A percentile compares a stretch with the other conserved stretches of the same genome.
These are phyloP conservation scores for Globisporangium takayamanum DNA, from an alignment of 352 stramenopile genomes.

Conservation along the genomic window DNA sequence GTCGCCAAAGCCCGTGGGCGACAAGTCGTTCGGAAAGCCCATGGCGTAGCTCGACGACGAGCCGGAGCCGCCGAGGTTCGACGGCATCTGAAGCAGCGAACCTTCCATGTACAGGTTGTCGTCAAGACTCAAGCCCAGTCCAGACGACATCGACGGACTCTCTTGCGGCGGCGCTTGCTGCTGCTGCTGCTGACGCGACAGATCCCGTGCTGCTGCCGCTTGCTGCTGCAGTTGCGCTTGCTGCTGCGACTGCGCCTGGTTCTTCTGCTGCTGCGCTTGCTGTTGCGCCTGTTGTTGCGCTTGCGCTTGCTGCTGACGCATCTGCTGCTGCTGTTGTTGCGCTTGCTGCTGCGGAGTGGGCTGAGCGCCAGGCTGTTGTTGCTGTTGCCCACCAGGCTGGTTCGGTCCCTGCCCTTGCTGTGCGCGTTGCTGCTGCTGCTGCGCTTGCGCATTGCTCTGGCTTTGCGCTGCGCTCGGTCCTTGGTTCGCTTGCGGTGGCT, in stretches of 20 bases:
- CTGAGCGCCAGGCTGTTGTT: constrained; percentile 12
- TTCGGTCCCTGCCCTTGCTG: constrained; percentile 10
- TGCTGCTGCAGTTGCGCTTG: constrained; percentile 11
- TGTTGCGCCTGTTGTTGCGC: constrained; percentile 12
- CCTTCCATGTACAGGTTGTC: constrained; percentile 63
- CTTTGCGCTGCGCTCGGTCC: constrained; percentile 10
- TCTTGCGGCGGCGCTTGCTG: constrained; percentile 24
- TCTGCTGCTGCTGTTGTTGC: constrained; percentile 20
- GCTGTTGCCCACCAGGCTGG: constrained; percentile 24
- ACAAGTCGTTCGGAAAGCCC: constrained; percentile 57
- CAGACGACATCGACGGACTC: constrained; percentile 39
- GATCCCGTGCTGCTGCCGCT: constrained; percentile 14
- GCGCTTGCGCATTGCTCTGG: background rate
- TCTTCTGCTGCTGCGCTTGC: constrained; percentile 20
- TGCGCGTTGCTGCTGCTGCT: constrained; percentile 20
- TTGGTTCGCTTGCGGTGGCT: constrained; percentile 15
- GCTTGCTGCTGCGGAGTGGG: constrained; percentile 10
- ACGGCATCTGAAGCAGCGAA: constrained; percentile 50
- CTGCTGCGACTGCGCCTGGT: constrained; percentile 11
- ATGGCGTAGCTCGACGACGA: constrained; percentile 40
- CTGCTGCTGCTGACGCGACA: constrained; percentile 10
- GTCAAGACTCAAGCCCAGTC: constrained; percentile 44
- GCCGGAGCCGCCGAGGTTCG: constrained; percentile 28
- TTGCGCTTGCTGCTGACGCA: constrained; percentile 22
- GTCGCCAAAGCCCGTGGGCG: constrained; percentile 64